Evolutionary conservation across 352 stramenopile genomes (phyloP), one percentile per base, ranked within the genome.

Genomic region (Phytopythium delawarense): DNA sequence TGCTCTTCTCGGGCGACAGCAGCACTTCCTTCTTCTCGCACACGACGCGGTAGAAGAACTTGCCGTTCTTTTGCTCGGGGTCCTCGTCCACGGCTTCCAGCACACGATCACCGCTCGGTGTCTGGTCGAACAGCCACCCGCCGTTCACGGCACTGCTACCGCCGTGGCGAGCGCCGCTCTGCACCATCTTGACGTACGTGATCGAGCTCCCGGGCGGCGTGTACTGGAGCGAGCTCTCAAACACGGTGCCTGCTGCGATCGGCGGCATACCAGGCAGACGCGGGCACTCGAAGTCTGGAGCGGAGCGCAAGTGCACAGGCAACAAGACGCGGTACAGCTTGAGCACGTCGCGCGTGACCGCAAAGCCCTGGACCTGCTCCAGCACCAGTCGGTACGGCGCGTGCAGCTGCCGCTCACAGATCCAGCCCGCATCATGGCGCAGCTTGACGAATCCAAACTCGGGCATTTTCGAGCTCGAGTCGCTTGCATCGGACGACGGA

Each of bases 241-340:
- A 88, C 28, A 94, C 82, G n/a, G 71, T 88, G 13, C 83, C 81
- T 4, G 81, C 76, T 1, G 80, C 73, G 53, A 91, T 76, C 9
- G 81, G 76, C 39, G 79, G 72, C 13, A 86, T 81, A 11, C 85
- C 82, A 34, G 84, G 85, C 23, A 94, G 57, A 35, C 85, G 75
- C 37, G 81, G 80, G 23, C 82, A 91, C 56, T 94, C 85, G 44
- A 92, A 87, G 63, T 94, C 85, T 0, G 85, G 85, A 0, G 85
- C 85, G 0, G 81, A 89, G 3, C 82, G 82, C 25, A 92, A 67
- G 49, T 88, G 76, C 25, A 91, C 76, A 2, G 81, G 75, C 18
- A 90, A 66, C 21, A 91, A 50, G 7, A 92, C 81, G 42, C 81
- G 82, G 42, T 94, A 94, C 56, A 94, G 88, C 51, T 89, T 92